Percentiles rank a stretch among this genome's conserved stretches.
phyloP scores from a whole-genome alignment of 176 grass and related monocot species.

The Olyra latifolia region DNA sequence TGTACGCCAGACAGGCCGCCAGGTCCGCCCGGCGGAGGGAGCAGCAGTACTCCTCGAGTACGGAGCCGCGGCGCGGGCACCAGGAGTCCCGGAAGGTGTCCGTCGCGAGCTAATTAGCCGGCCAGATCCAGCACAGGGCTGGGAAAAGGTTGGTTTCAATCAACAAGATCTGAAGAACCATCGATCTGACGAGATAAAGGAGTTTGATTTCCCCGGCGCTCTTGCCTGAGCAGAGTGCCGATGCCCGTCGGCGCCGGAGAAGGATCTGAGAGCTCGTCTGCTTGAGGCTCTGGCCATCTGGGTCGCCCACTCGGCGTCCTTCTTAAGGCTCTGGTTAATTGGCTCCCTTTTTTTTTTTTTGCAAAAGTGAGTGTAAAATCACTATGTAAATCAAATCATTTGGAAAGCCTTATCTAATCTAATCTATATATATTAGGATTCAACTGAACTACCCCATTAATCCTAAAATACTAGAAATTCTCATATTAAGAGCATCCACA shows the following conservation, averaged over 20 bases:
- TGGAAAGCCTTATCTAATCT: background rate
- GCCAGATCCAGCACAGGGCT: background rate
- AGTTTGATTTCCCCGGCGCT: background rate
- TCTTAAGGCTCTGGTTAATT: background rate
- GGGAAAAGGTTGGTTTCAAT: background rate
- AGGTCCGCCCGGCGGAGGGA: background rate
- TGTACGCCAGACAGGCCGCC: background rate
- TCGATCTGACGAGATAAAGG: background rate
- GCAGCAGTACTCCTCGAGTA: background rate
- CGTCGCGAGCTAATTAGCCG: constrained; percentile 25
- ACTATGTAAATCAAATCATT: background rate
- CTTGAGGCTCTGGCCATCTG: constrained; percentile 3
- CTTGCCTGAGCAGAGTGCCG: background rate
- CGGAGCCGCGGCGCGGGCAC: background rate
- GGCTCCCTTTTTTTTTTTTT: background rate
- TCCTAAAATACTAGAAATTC: no score
- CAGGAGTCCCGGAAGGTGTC: constrained; percentile 22
- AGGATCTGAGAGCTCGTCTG: background rate
- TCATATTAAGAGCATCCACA: no score
- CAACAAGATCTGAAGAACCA: background rate
- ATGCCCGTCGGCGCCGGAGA: background rate
- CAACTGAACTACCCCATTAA: no score
- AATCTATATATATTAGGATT: no score
- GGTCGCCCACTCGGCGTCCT: background rate
- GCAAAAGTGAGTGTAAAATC: background rate